Evolutionary conservation across 495 filamentous ascomycete species (phyloP), one percentile per base, ranked within the genome.

Genomic region (Neurospora sublineolata): DNA sequence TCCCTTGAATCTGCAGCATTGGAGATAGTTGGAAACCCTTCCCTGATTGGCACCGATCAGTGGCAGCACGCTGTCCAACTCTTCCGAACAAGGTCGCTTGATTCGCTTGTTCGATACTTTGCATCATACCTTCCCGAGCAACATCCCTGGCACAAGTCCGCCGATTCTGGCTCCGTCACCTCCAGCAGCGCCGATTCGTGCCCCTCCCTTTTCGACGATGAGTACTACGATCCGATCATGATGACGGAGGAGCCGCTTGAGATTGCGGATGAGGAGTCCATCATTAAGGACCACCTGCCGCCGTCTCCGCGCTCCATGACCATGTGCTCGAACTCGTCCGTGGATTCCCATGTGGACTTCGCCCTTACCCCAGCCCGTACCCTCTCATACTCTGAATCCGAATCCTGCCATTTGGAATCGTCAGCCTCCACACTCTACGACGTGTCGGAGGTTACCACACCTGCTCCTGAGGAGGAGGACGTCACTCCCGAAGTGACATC

Each of bases 91-190:
- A 83, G 76, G 75, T 84, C 82, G 18, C 78, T 84, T 18, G 84
- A 86, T 72, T 85, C 84, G n/a, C 82, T 86, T 71, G 84, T 86
- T 64, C 79, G 83, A 68, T 84, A 83, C 73, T 86, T 83, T 76
- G 74, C 83, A 9, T 84, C 82, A 1, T 86, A 85, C 71, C 83
- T 86, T 10, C 84, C 84, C n/a, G 73, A 80, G 9, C 78, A 81
- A 69, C 79, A 83, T 71, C 75, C 78, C 27, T 83, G 81, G 79
- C 76, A 81, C 73, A 72, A 75, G 30, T 70, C 73, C 16, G 67
- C 52, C 68, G 68, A 74, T 41, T 75, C 73, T 1, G 67, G 77
- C 37, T 73, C 77, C n/a, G 68, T 64, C 27, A 72, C 77, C 20
- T 75, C 73, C 46, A 80, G 77, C 73, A 77, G 73, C 39, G 69